Conservation (phyloP, 2,329 filamentous ascomycete species). For the Emmonsiellopsis sp. region DNA sequence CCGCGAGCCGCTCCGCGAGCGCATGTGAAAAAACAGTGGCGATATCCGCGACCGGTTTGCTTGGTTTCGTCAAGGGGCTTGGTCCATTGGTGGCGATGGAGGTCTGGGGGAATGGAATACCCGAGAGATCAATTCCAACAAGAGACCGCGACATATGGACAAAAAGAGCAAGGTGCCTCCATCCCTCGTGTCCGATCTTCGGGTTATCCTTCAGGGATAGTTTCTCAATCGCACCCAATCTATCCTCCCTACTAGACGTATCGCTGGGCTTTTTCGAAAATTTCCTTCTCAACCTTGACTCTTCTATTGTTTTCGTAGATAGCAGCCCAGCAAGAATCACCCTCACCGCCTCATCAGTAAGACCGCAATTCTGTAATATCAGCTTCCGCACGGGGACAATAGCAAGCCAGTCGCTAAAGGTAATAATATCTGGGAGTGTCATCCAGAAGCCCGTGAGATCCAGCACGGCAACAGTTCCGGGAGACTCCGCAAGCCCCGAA, state of each 20-base stretch:
- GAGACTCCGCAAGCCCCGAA: constrained; percentile 53
- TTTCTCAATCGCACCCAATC: constrained; percentile 68
- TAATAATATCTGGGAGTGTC: constrained; percentile 73
- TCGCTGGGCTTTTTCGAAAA: constrained; percentile 30
- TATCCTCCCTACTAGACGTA: constrained; percentile 22
- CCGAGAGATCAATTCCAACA: constrained; percentile 77
- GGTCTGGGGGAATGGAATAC: constrained; percentile 63
- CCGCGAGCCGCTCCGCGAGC: constrained; percentile 66
- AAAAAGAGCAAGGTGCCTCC: constrained; percentile 85
- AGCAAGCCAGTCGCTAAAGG: constrained; percentile 86
- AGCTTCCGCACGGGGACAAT: constrained; percentile 85
- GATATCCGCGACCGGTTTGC: constrained; percentile 39
- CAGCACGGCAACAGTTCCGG: constrained; percentile 71
- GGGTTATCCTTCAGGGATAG: constrained; percentile 81
- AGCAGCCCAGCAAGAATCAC: constrained; percentile 80
- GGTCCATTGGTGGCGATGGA: constrained; percentile 19
- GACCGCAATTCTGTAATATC: constrained; percentile 74
- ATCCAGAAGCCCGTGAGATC: constrained; percentile 80
- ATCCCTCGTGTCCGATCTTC: constrained; percentile 76
- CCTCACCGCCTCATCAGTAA: constrained; percentile 78
- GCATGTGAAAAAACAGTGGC: constrained; percentile 64
- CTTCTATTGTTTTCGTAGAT: constrained; percentile 61
- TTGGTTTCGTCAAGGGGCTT: constrained; percentile 8
- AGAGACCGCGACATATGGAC: constrained; percentile 82
- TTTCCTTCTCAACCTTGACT: constrained; percentile 43